Percentiles rank a stretch among this genome's conserved stretches.
Conservation (phyloP, 2,329 filamentous ascomycete genomes). For the Nannizziopsis arthrosporioides region DNA sequence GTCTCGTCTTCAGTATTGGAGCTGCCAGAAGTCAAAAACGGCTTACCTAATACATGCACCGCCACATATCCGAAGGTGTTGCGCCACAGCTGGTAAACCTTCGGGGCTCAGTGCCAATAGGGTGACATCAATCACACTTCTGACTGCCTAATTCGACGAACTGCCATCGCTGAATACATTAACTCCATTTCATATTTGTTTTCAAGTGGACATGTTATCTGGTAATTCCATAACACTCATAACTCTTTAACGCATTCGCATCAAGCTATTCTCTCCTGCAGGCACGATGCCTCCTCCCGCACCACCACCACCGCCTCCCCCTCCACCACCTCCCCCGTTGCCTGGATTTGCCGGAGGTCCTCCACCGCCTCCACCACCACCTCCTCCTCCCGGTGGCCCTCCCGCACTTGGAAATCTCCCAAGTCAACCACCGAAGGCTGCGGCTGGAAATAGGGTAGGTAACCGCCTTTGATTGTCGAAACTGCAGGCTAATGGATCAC, state of each 20-base stretch:
- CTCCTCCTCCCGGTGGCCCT: slow-evolving; percentile 47
- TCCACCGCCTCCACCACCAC: slow-evolving; percentile 46
- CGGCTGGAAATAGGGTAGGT: slow-evolving; percentile 52
- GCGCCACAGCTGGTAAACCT: neutral
- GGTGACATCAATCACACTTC: neutral
- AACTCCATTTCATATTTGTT: neutral
- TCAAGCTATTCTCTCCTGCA: neutral
- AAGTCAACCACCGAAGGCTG: slow-evolving; percentile 43
- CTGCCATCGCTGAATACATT: no score
- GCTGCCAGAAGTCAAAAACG: neutral
- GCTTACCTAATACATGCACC: slow-evolving; percentile 10
- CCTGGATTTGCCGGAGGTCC: slow-evolving; percentile 48
- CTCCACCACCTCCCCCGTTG: slow-evolving; percentile 58
- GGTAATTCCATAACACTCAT: neutral
- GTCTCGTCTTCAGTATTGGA: neutral
- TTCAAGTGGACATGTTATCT: neutral
- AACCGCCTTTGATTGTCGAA: neutral
- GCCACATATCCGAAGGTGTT: slow-evolving; percentile 2
- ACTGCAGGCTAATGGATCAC: slow-evolving; percentile 5
- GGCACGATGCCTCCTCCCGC: slow-evolving; percentile 41
- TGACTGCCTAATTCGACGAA: no score
- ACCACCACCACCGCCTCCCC: slow-evolving; percentile 47
- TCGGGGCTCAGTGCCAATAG: neutral
- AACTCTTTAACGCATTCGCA: neutral
- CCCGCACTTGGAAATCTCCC: slow-evolving; percentile 37